These are phyloP conservation scores for Cryptococcus sp. DNA, from an alignment of 1,284 basidiomycete species.

Conservation along the genomic window DNA sequence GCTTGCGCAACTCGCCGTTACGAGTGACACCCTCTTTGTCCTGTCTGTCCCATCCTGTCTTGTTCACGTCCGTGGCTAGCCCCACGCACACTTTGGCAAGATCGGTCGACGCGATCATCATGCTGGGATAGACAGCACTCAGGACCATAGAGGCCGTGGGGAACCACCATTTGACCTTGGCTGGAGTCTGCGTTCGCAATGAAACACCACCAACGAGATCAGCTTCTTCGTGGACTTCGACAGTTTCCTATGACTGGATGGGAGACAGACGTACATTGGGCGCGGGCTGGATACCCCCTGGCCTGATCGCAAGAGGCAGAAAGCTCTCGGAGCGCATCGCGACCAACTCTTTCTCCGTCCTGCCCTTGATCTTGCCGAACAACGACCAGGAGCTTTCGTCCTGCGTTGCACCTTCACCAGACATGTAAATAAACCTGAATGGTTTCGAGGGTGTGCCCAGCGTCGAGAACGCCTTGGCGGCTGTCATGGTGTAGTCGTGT, in stretches of 20 bases:
- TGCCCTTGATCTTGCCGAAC: constrained; percentile 30
- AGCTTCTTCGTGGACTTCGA: background rate
- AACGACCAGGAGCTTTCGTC: constrained; percentile 14
- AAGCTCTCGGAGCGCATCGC: constrained; percentile 12
- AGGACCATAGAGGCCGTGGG: background rate
- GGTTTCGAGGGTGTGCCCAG: constrained; percentile 24
- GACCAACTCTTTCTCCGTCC: constrained; percentile 27
- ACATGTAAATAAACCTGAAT: constrained; percentile 38
- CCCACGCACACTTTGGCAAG: constrained; percentile 20
- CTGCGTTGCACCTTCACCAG: constrained; percentile 31
- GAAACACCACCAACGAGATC: too few species aligned
- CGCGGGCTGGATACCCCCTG: constrained; percentile 30
- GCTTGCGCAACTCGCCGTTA: constrained; percentile 60
- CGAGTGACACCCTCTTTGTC: constrained; percentile 16
- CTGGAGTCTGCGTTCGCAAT: too few species aligned
- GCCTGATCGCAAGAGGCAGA: constrained; percentile 26
- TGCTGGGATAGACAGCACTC: constrained; percentile 10
- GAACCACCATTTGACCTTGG: too few species aligned
- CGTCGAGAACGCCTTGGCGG: constrained; percentile 21
- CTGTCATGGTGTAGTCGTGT: constrained; percentile 29
- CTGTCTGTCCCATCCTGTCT: constrained; percentile 44
- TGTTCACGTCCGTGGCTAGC: constrained; percentile 14
- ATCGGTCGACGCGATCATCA: constrained; percentile 12
- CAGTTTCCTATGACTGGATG: background rate
- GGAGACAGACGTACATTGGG: constrained; percentile 21